Evolutionary conservation across 139 green algal genomes (phyloP), one percentile per base, ranked within the genome.

Genomic region (Chlorella vulgaris): DNA sequence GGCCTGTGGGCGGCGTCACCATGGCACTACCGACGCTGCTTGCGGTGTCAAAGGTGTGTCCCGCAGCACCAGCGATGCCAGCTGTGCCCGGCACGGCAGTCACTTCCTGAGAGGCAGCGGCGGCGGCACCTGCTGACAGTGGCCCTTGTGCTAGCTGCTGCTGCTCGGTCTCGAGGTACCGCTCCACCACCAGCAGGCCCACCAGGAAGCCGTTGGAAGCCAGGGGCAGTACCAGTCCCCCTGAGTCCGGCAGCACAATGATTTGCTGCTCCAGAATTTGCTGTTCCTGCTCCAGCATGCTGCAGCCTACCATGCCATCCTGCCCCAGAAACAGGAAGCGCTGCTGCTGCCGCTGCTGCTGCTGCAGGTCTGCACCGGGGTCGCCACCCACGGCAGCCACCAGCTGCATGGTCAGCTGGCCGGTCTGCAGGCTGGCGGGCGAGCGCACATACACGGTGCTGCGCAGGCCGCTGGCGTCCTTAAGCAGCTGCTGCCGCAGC

Each of bases 161-260:
- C 22, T 36, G 70, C 43, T 50, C 33, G 33, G 22, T n/a, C 53
- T 29, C 71, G 19, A 31, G 18, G 36, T 53, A 79, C 10, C 79
- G 33, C 78, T 94, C 90, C 28, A 89, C 88, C 21, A 93, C 86
- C 39, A 94, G 61, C 47, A 94, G 74, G 2, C 91, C 90, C 31
- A 94, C 85, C 35, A 94, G 80, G 65, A 92, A 88, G 4, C 40
- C 51, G 3, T 70, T 60, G 28, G 90, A 83, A 1, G 83, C 78
- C 60, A 94, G 76, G 1, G 91, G 90, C 55, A 94, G 81, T 40
- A 94, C 91, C 33, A 94, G 78, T 26, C 84, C 75, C 5, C 85
- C 84, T 38, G 74, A 86, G 74, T 79, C 81, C 10, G 91, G 90
- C 74, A 94, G 86, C n/a, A 89, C 81, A 43, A 94, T 79, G 51